phyloP scores from a whole-genome alignment of 176 grass and related monocot species.

The Otatea glauca region DNA sequence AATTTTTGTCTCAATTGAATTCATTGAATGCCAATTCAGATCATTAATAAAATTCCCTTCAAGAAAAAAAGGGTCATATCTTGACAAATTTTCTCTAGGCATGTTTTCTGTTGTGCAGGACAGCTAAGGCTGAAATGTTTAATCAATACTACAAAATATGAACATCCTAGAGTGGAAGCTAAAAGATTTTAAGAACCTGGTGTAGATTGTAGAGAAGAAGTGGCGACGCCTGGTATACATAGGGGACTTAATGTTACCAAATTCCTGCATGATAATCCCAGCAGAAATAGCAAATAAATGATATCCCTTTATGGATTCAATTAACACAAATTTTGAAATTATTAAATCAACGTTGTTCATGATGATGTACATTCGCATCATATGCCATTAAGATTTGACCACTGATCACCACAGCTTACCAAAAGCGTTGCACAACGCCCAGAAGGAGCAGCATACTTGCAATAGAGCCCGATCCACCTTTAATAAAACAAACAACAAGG shows the following conservation, averaged over 20 bases:
- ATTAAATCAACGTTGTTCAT: not conserved
- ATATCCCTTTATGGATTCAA: not conserved
- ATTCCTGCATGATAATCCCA: constrained; percentile 65
- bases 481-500: constrained; percentile 35
- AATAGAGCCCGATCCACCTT: constrained; percentile 98
- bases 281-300: constrained; percentile 23
- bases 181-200: constrained; percentile 47
- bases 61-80: too few species aligned
- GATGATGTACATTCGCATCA: not conserved
- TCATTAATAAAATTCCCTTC: not conserved
- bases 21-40: not conserved
- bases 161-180: not conserved
- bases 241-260: constrained; percentile 93
- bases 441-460: constrained; percentile 88
- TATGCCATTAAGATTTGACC: not conserved
- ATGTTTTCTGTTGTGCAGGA: not conserved
- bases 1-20: not conserved
- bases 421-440: constrained; percentile 89
- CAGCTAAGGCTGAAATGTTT: not conserved
- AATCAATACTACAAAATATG: not conserved
- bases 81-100: too few species aligned
- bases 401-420: constrained; percentile 45
- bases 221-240: constrained; percentile 84
- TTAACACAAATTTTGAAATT: not conserved
- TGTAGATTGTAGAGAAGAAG: constrained; percentile 83